A percentile compares a stretch with the other conserved stretches of the same genome.
Evolutionary conservation across 2,329 filamentous ascomycete genomes (phyloP).

Genomic region (Fusarium austroafricanum): DNA sequence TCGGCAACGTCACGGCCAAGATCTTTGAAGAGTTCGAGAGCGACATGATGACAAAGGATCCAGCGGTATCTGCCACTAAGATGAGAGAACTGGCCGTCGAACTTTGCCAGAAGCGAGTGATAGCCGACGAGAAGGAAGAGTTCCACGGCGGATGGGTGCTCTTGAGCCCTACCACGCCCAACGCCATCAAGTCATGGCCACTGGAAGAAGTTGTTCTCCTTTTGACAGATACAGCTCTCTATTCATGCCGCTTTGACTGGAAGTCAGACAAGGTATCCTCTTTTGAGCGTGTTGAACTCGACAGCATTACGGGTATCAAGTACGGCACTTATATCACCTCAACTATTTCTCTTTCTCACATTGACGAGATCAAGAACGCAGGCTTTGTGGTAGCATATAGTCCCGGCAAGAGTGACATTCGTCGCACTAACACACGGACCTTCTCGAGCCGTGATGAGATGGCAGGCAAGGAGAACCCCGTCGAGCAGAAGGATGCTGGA

Average conservation of each 20-base stretch:
- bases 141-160: conserved; percentile 91
- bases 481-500: conserved; percentile 36
- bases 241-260: conserved; percentile 94
- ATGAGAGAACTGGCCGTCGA: conserved; percentile 92
- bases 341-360: conserved; percentile 80
- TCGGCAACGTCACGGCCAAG: conserved; percentile 85
- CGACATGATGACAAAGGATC: conserved; percentile 92
- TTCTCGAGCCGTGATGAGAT: conserved; percentile 66
- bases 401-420: conserved; percentile 75
- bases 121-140: conserved; percentile 85
- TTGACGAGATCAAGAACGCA: conserved; percentile 82
- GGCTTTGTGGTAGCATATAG: conserved; percentile 85
- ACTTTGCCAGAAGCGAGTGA: conserved; percentile 85
- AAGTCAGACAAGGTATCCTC: conserved; percentile 92
- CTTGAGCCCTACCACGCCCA: conserved; percentile 77
- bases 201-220: conserved; percentile 92
- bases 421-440: conserved; percentile 87
- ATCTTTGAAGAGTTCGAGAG: conserved; percentile 96
- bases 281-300: conserved; percentile 86
- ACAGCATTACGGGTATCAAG: conserved; percentile 77
- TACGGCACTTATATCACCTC: conserved; percentile 92
- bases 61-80: conserved; percentile 85
- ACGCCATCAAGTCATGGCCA: conserved; percentile 75
- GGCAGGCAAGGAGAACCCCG: conserved; percentile 40
- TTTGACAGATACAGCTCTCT: conserved; percentile 85